Evolutionary conservation across 495 filamentous ascomycete genomes (phyloP), one percentile per base, ranked within the genome.

Genomic region (Lasiosphaeria hispida): DNA sequence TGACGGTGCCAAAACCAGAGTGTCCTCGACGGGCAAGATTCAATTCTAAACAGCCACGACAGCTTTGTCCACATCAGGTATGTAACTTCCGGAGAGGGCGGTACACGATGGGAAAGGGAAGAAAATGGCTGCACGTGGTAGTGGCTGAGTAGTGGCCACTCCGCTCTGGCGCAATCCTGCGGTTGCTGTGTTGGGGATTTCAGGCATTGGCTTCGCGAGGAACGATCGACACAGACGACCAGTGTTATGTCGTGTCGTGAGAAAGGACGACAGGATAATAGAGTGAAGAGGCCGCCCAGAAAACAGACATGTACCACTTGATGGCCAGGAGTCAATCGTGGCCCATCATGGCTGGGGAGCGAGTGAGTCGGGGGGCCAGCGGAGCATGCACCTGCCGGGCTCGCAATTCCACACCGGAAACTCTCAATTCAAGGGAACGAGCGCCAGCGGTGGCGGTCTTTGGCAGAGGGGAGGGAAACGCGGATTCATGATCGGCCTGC

Each of bases 401-500:
- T 30, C n/a, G 43, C 57, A 50, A 43, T 48, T 47, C 52, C 40
- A 58, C 59, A 50, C 55, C 42, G 41, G 48, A 36, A 55, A 35
- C 55, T 53, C 50, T 34, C 45, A 15, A 54, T 36, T 13, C 34
- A 30, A 53, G 45, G 39, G 44, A 50, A 63, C 52, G 39, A 53
- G 17, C 57, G 19, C 48, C 54, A 30, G 23, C 2, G 23, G 23
- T 30, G 23, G 23, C 5, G 23, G 23, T 30, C 23, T 30, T 30
- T 30, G 5, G 5, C 49, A 36, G 39, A 33, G 43, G 43, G 53
- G 58, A 57, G 45, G 55, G 60, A 55, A 59, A 55, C 59, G 42
- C 67, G 63, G 63, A 71, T 65, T 65, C 66, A 63, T 62, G 64
- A 67, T 69, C 64, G 58, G 49, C 66, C 65, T 63, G 58, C 57